Conservation (phyloP, 192 early-diverging fungal genomes). For the Umbelopsis vinacea region DNA sequence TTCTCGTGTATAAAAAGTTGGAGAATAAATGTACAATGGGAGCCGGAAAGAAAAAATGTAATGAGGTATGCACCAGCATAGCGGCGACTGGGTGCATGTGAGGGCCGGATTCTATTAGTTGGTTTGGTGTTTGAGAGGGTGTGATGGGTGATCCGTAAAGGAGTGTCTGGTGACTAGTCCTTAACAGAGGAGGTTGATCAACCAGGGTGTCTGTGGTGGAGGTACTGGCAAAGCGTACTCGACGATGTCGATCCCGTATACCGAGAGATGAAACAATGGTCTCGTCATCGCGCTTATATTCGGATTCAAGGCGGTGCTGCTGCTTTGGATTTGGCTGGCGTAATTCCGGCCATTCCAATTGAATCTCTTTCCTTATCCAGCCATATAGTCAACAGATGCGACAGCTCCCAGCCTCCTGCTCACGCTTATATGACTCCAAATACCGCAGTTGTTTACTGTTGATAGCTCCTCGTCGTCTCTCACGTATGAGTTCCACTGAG, state of each 20-base stretch:
- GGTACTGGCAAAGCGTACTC: conserved; percentile 14
- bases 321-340: too few species aligned
- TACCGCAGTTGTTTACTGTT: conserved; percentile 58
- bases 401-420: conserved; percentile 2
- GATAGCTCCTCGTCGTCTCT: conserved; percentile 61
- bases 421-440: conserved; percentile 53
- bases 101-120: not conserved
- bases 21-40: not conserved
- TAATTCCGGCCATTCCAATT: not conserved
- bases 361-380: conserved; percentile 8
- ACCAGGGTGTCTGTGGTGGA: not conserved
- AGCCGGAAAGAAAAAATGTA: conserved; percentile 12
- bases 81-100: not conserved
- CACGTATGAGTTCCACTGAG: conserved; percentile 59
- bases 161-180: not conserved
- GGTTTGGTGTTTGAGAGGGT: not conserved
- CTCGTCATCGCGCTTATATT: not conserved
- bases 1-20: not conserved
- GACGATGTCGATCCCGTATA: not conserved
- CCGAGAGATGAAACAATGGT: not conserved
- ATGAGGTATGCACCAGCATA: conserved; percentile 1
- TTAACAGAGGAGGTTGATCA: not conserved
- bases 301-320: not conserved
- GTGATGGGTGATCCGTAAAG: not conserved
- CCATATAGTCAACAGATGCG: conserved; percentile 24